phyloP scores from a whole-genome alignment of 116 monocot genomes.

The Cymodocea nodosa region DNA sequence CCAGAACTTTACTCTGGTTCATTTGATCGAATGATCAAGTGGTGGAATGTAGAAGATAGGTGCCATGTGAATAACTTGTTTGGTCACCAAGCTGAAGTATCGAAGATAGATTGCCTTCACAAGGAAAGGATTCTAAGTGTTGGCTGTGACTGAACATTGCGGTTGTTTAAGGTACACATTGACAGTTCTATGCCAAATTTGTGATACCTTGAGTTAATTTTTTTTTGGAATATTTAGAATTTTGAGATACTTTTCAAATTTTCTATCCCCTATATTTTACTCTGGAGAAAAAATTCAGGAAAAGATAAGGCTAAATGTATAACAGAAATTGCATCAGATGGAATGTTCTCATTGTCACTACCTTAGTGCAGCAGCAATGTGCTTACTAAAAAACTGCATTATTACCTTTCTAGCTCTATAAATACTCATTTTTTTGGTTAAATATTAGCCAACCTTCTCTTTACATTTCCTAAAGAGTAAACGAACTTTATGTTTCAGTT shows the following conservation, averaged over 20 bases:
- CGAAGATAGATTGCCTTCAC: slow-evolving; percentile 70
- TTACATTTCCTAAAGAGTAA: too few relatives aligned
- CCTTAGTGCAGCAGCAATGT: too few relatives aligned
- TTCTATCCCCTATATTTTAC: neutral
- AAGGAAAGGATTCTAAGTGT: slow-evolving; percentile 79
- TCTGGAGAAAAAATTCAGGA: neutral
- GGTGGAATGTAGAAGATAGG: slow-evolving; percentile 94
- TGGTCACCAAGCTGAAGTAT: slow-evolving; percentile 93
- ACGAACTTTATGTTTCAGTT: too few relatives aligned
- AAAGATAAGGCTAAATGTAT: too few relatives aligned
- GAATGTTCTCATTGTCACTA: too few relatives aligned
- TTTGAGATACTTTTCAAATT: neutral
- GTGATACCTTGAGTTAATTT: neutral
- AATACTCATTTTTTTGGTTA: too few relatives aligned
- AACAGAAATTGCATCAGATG: too few relatives aligned
- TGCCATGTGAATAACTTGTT: slow-evolving; percentile 73
- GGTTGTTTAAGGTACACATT: slow-evolving; percentile 68
- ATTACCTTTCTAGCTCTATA: too few relatives aligned
- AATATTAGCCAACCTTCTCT: too few relatives aligned
- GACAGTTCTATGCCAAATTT: neutral
- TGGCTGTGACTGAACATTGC: slow-evolving; percentile 76
- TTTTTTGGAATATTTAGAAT: neutral
- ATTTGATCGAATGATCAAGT: slow-evolving; percentile 84
- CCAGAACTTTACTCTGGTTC: slow-evolving; percentile 86
- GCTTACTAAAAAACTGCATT: too few relatives aligned